Percentiles rank a stretch among this genome's conserved stretches.
These are phyloP conservation scores for Vanilla planifolia DNA, from an alignment of 106 monocot species.

Conservation along the genomic window DNA sequence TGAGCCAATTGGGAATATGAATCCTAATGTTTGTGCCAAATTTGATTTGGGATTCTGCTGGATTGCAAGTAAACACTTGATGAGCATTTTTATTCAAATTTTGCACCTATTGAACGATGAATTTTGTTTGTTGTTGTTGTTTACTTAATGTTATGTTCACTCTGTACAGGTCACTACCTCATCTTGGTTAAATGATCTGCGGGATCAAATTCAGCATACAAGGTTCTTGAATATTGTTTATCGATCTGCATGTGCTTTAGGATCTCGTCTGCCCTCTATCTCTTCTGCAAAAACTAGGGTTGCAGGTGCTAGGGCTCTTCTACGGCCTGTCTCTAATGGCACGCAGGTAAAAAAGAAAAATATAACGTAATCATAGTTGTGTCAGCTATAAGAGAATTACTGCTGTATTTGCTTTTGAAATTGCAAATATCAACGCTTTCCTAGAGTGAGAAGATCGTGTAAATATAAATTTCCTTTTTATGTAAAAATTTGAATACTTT, in stretches of 20 bases:
- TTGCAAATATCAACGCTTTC: neutral
- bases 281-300: too few species aligned
- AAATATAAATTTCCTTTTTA: neutral
- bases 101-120: neutral
- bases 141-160: neutral
- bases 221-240: constrained; percentile 19
- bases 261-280: constrained; percentile 21
- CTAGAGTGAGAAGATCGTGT: neutral
- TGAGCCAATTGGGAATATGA: neutral
- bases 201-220: constrained; percentile 12
- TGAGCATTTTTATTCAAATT: neutral
- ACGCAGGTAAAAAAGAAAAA: constrained; percentile 16
- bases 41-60: neutral
- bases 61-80: neutral
- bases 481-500: too few species aligned
- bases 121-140: neutral
- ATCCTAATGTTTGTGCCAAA: neutral
- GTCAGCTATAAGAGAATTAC: neutral
- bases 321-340: constrained; percentile 19
- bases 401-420: neutral
- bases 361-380: neutral
- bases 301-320: too few species aligned
- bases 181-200: constrained; percentile 15
- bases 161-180: constrained; percentile 12
- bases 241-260: constrained; percentile 25